These are phyloP conservation scores for Colletotrichum lindemuthianum DNA, from an alignment of 2,329 filamentous ascomycete genomes.

Conservation along the genomic window DNA sequence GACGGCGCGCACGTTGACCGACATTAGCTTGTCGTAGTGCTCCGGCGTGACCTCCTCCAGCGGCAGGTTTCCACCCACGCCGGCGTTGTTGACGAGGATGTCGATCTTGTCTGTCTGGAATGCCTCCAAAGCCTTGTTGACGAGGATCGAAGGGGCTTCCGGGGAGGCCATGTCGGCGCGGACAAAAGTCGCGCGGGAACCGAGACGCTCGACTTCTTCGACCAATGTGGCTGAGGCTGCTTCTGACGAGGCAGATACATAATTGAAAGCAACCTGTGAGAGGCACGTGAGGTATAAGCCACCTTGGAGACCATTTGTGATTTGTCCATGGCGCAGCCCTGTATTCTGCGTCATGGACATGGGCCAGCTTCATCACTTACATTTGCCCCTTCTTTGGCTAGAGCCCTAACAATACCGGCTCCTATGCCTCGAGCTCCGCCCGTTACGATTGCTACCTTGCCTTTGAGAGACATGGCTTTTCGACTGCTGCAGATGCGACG, in stretches of 20 bases:
- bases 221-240: constrained; percentile 2
- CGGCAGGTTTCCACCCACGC: constrained; percentile 4
- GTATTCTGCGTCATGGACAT: neutral
- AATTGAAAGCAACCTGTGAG: constrained; percentile 22
- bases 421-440: constrained; percentile 53
- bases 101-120: constrained; percentile 24
- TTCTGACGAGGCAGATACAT: constrained; percentile 23
- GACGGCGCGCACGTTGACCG: constrained; percentile 24
- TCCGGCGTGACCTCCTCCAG: constrained; percentile 22
- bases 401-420: constrained; percentile 69
- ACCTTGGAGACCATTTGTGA: neutral
- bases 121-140: neutral
- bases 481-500: no score
- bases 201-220: constrained; percentile 13
- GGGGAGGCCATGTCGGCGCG: constrained; percentile 17
- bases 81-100: constrained; percentile 25
- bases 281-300: neutral
- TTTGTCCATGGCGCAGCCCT: no score
- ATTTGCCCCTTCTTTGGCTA: constrained; percentile 65
- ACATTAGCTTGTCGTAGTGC: constrained; percentile 21
- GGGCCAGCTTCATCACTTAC: neutral
- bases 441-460: constrained; percentile 26
- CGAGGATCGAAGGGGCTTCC: constrained; percentile 6
- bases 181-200: constrained; percentile 12
- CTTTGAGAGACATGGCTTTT: constrained; percentile 4